Base-by-base conservation (phyloP, 139 green algal species). In the Bryopsis sp. region DNA sequence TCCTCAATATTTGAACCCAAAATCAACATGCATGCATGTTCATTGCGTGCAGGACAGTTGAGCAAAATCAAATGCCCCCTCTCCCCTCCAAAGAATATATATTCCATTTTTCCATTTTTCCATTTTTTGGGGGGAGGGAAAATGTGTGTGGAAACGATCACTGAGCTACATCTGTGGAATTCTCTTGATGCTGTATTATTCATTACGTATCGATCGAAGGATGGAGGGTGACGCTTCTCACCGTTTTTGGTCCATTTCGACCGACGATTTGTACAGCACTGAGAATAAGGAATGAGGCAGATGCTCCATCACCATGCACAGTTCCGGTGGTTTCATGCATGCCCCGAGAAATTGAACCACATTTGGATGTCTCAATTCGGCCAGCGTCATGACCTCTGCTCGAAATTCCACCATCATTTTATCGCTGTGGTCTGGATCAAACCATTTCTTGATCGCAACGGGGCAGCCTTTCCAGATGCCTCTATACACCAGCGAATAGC, bases 381-480 rank as follows among this genome's bases (percentile, higher is more conserved):
- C 73, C 63, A 88, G 64, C 19, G 74, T 86, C 73, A 86, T 82
- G n/a, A 85, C 76, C 71, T 85, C 79, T 58, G 79, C 74, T 66
- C 72, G 76, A 48, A 88, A 88, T 66, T 89, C 84, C 33, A 81
- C 72, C 32, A 83, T 47, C 61, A 85, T 59, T 28, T 74, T 36
- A 0, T 85, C 79, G 15, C 67, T 78, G 24, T 71, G 48, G 7
- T 82, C 72, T 11, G 82, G 83, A 71, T 88, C 79, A 68, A 90
- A 88, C 82, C 82, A 88, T 35, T 82, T 83, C 70, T 90, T 90
- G 62, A 90, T 74, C 2, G 84, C 84, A 22, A 90, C 82, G 2
- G 84, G 82, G 1, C 78, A 84, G n/a, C 38, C 24, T 31, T 50
- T 26, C 37, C 36, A 50, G 35, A 19, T n/a, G 8, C 64, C 31